Evolutionary conservation across 2,329 filamentous ascomycete genomes (phyloP), one percentile per base, ranked within the genome.

Genomic region (Fonsecaea multimorphosa): DNA sequence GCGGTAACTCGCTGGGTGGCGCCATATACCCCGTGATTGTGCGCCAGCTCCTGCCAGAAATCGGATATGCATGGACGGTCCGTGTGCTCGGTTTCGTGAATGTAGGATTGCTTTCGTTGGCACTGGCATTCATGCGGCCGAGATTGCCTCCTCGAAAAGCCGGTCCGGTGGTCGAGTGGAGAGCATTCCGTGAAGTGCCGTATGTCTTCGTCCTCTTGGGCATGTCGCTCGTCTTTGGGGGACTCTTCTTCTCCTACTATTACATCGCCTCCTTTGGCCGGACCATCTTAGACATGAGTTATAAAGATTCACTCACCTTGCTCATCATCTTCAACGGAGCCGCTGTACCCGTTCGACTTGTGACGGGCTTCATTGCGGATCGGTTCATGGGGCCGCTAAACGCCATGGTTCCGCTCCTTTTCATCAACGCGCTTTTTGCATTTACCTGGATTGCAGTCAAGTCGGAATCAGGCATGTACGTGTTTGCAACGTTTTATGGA

Each of bases 61-160:
- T 90, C 2, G 88, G 88, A 0, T 90, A 89, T 71, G 80, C 81
- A 0, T 90, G 87, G 87, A 88, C 88, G 0, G 82, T 89, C n/a
- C 80, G 88, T 0, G 81, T 84, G 0, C 81, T 89, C 67, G 88
- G 84, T 0, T 83, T 91, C 58, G 81, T 90, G 34, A 85, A 86
- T 29, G 69, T 89, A 1, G 81, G 77, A 0, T 78, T 80, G 0
- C 71, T 80, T 3, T 74, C 80, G 0, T 75, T 77, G 2, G 58
- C 62, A 16, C 19, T 66, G 29, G 63, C 82, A 9, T 78, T 84
- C 36, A 76, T 83, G n/a, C 80, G 78, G 64, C 80, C 84, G 22
- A 78, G 84, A 8, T 71, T 86, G 11, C 80, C 80, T 0, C 81
- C 82, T 1, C 78, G 83, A 24, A 82, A 79, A 61, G 76, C 77